Base-by-base conservation (phyloP, 2,329 filamentous ascomycete genomes). In the Claviceps sp. region DNA sequence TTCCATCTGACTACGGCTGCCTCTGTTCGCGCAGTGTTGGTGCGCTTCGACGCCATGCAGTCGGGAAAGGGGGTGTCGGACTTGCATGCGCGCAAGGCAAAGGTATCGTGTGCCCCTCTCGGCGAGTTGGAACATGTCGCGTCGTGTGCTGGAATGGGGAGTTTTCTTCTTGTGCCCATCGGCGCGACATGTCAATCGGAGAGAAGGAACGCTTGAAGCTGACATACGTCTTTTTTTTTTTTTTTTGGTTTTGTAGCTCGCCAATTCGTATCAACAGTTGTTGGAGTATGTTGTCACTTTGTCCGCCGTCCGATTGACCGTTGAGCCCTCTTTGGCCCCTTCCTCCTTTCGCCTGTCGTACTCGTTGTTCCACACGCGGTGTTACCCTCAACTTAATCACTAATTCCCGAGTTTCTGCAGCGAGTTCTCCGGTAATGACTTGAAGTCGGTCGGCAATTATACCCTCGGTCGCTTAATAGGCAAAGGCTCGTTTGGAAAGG, bases 401-500 rank as follows among this genome's bases (percentile, higher is more conserved):
- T 14, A 16, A 18, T 46, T 18, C 2, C 9, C 24, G 54, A 58
- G 52, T n/a, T 20, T 45, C 9, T 37, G 24, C 67, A 96, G 88
- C 73, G 91, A 97, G 71, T 98, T 98, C 73, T 85, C 88, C 55
- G 88, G 87, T 61, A 86, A 85, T 66, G 91, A 98, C 58, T 81
- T 98, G 59, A 85, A 86, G 63, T 88, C 84, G 51, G 93, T 98
- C 55, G 93, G 93, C 60, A 97, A 96, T 72, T 98, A 98, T 69
- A 84, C 84, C 38, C 78, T 98, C 53, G 93, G 93, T 46, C 84
- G 84, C 54, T 75, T 98, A 54, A 95, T 98, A 65, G 93, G 93
- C 59, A 98, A 97, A 66, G 93, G 93, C 53, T 96, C 90, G 57
- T 98, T 98, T 70, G 93, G 93, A 62, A 97, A 96, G 71, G 93